A percentile compares a stretch with the other conserved stretches of the same genome.
phyloP scores from a whole-genome alignment of 2,329 filamentous ascomycete species.

The Trichoderma cornu-damae region DNA sequence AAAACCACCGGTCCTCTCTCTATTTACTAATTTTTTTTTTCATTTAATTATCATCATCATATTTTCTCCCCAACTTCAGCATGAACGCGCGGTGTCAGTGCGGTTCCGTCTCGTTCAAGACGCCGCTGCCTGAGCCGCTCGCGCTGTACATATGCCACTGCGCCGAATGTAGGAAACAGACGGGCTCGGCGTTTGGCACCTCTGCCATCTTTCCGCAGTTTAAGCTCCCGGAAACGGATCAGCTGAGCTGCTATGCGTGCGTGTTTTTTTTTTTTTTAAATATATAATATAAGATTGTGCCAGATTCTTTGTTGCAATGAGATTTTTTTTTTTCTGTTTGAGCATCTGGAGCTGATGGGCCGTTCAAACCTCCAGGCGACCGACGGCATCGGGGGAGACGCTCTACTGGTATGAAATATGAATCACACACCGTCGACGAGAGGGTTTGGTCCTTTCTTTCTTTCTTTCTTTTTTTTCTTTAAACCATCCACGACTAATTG shows the following conservation, averaged over 20 bases:
- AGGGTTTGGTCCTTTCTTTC: no score
- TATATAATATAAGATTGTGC: no score
- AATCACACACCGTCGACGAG: no score
- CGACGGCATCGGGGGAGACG: conserved; percentile 51
- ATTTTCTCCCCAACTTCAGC: conserved; percentile 11
- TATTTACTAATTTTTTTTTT: no score
- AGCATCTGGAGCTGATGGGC: neutral
- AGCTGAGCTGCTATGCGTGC: conserved; percentile 52
- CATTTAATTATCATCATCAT: no score
- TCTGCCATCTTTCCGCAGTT: conserved; percentile 68
- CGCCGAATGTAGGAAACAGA: conserved; percentile 59
- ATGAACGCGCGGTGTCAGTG: conserved; percentile 64
- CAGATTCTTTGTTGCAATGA: neutral
- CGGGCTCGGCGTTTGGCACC: conserved; percentile 61
- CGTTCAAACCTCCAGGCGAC: conserved; percentile 42
- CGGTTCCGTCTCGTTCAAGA: conserved; percentile 57
- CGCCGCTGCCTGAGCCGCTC: conserved; percentile 54
- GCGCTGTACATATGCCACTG: conserved; percentile 70
- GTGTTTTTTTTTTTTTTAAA: conserved; percentile 21
- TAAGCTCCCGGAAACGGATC: conserved; percentile 44
- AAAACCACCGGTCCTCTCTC: no score
- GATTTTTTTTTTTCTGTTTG: neutral
- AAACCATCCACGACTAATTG: no score
- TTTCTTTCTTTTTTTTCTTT: no score
- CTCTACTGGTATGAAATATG: conserved; percentile 55